Evolutionary conservation across 2,329 filamentous ascomycete species (phyloP), one percentile per base, ranked within the genome.

Genomic region (Epichloe gansuensis): DNA sequence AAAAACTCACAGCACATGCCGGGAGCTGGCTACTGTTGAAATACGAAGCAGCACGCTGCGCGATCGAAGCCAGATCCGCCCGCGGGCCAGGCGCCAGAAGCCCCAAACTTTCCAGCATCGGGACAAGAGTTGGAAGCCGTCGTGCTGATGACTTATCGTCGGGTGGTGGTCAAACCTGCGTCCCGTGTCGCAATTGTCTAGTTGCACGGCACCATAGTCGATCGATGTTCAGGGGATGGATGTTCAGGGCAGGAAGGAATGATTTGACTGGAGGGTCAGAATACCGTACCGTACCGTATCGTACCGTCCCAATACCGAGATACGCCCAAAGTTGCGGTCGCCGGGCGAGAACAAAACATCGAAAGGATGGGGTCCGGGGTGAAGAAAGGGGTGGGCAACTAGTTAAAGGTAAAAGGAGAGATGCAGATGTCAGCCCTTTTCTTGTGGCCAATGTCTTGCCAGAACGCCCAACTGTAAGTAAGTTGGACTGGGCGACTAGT

Each of bases 1-100:
- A 13, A 17, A 23, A 15, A 44, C 41, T 51, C 38, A 51, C 49
- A 23, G 49, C 49, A 36, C 49, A 51, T 27, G 34, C 40, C n/a
- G 27, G 49, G 9, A 51, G 15, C 34, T 34, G 17, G 36, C 41
- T 47, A 13, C 38, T 50, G 40, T 43, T 38, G 15, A 43, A n/a
- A 36, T 15, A 17, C n/a, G 31, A 50, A 21, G 31, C 36, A 25
- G 21, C 35, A 15, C 46, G 17, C 21, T 48, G 46, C 46, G 39
- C 35, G 3, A 48, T 31, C 12, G 21, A 9, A 6, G 5, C 7
- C 46, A 39, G 13, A 23, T 40, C 46, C 46, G 39, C 15, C 7
- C 11, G 23, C 36, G 17, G 17, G 25, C 4, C 17, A n/a, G 25
- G 13, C 31, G 34, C 21, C 34, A 39, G n/a, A 9, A 11, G 35